Evolutionary conservation across 768 basidiomycete genomes (phyloP).

Genomic region (Scleroderma bovista): DNA sequence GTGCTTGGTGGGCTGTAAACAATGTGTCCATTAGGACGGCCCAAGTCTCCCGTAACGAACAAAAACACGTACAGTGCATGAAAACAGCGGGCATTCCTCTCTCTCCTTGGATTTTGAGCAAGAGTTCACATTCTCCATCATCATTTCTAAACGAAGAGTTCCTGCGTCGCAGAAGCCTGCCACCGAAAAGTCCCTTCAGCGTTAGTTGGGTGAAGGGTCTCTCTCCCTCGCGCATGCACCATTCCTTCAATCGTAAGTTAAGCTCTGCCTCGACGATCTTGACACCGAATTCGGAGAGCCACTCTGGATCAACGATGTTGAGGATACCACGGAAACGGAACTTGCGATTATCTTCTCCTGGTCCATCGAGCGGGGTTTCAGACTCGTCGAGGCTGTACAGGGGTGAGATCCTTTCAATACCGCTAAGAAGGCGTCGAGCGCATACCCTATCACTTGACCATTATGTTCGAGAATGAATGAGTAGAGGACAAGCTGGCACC

Average conservation of each 20-base stretch:
- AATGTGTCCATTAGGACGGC: background rate
- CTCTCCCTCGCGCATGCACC: slow-evolving; percentile 16
- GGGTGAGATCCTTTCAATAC: slow-evolving; percentile 1
- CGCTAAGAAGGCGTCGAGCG: background rate
- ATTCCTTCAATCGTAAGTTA: slow-evolving; percentile 31
- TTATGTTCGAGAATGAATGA: slow-evolving; percentile 26
- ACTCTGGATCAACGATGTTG: slow-evolving; percentile 37
- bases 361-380: slow-evolving; percentile 34
- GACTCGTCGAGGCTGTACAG: slow-evolving; percentile 42
- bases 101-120: slow-evolving; percentile 38
- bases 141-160: slow-evolving; percentile 9
- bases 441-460: slow-evolving; percentile 22
- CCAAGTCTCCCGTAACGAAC: too few species aligned
- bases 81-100: slow-evolving; percentile 37
- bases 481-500: slow-evolving; percentile 17
- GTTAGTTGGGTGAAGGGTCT: slow-evolving; percentile 29
- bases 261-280: slow-evolving; percentile 41
- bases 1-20: slow-evolving; percentile 20
- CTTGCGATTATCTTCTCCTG: slow-evolving; percentile 19
- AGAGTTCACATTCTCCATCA: slow-evolving; percentile 23
- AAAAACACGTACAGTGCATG: slow-evolving; percentile 31
- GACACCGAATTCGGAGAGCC: slow-evolving; percentile 46
- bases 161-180: slow-evolving; percentile 11
- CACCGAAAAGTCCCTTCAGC: slow-evolving; percentile 30
- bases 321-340: slow-evolving; percentile 51